Conservation (phyloP, 225 moss, liverwort and hornwort species). For the Rhytidiadelphus loreus region DNA sequence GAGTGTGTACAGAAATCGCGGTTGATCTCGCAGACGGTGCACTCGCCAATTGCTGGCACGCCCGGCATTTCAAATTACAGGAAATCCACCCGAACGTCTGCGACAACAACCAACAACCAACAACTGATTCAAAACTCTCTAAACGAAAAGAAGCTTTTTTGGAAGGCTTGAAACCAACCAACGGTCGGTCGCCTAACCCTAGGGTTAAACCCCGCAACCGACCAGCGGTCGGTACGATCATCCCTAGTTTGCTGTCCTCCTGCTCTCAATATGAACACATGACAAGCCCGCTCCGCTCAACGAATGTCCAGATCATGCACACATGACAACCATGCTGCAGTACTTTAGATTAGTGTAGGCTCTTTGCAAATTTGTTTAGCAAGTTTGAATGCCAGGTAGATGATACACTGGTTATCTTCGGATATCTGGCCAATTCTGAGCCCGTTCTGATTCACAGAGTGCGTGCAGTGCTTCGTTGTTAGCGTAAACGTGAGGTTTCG, state of each 20-base stretch:
- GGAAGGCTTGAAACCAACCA: background rate
- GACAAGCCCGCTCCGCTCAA: background rate
- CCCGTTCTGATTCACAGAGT: background rate
- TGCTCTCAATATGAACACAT: background rate
- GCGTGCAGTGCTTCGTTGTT: background rate
- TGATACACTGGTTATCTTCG: background rate
- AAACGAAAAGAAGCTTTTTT: background rate
- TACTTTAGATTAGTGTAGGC: background rate
- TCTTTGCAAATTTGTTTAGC: background rate
- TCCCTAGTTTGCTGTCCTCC: background rate
- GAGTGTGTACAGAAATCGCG: slow-evolving; percentile 62
- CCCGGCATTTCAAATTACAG: slow-evolving; percentile 51
- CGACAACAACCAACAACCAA: background rate
- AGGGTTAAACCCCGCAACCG: background rate
- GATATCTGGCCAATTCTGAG: background rate
- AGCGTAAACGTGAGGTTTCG: background rate
- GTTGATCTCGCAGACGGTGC: slow-evolving; percentile 88
- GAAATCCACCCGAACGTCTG: background rate
- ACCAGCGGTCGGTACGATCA: slow-evolving; percentile 4
- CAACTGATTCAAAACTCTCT: background rate
- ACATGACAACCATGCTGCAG: background rate
- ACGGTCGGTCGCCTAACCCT: slow-evolving; percentile 1
- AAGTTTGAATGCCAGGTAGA: background rate
- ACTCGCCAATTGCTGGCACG: slow-evolving; percentile 74
- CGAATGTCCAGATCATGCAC: background rate